phyloP scores from a whole-genome alignment of 2,329 filamentous ascomycete genomes.

The Paramyrothecium sp. region DNA sequence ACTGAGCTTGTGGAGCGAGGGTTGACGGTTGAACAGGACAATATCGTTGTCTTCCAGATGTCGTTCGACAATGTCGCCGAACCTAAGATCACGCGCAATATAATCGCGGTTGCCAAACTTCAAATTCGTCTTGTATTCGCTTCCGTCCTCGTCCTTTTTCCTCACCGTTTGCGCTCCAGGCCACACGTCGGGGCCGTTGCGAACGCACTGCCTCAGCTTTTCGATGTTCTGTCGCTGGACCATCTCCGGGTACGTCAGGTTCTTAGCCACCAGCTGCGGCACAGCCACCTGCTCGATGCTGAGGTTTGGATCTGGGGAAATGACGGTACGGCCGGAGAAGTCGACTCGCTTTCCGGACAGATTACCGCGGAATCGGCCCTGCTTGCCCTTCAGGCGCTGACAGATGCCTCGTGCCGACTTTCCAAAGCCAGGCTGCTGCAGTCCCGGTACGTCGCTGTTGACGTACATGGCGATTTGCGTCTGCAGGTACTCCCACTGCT shows the following conservation, averaged over 20 bases:
- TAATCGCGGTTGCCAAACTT: constrained; percentile 71
- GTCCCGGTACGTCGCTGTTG: constrained; percentile 90
- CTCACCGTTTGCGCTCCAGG: constrained; percentile 84
- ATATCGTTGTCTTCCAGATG: constrained; percentile 95
- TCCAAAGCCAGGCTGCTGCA: constrained; percentile 84
- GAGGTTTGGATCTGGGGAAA: constrained; percentile 93
- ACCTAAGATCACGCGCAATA: constrained; percentile 70
- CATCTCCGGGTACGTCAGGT: constrained; percentile 90
- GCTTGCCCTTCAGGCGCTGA: constrained; percentile 93
- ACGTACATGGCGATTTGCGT: constrained; percentile 97
- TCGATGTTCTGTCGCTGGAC: constrained; percentile 83
- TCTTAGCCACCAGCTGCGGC: constrained; percentile 88
- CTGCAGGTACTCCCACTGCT: constrained; percentile 97
- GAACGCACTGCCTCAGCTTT: constrained; percentile 72
- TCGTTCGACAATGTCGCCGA: constrained; percentile 88
- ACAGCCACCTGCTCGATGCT: constrained; percentile 93
- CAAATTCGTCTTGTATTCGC: constrained; percentile 67
- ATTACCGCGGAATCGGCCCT: constrained; percentile 95
- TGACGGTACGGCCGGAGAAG: constrained; percentile 96
- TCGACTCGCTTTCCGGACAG: constrained; percentile 97
- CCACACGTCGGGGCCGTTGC: constrained; percentile 74
- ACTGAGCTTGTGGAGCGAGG: constrained; percentile 96
- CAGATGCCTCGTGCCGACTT: constrained; percentile 93
- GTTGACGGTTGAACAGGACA: constrained; percentile 96
- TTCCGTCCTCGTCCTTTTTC: constrained; percentile 61